phyloP scores from a whole-genome alignment of 352 stramenopile genomes.

The Phytophthora cactorum region DNA sequence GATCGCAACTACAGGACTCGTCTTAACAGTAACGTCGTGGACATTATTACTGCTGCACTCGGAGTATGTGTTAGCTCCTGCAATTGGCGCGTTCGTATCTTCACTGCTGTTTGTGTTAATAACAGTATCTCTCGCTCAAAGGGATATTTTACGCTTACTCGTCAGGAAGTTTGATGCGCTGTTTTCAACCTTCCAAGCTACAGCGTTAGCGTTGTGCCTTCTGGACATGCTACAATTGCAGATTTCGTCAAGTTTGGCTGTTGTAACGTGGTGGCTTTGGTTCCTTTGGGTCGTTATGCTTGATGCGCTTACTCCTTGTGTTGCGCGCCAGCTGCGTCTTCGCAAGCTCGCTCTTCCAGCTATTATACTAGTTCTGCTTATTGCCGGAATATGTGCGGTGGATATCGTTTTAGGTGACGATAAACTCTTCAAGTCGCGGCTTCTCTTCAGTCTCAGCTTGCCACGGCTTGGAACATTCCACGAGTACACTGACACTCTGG shows the following conservation, averaged over 20 bases:
- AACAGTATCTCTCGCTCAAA: slow-evolving; percentile 18
- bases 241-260: slow-evolving; percentile 30
- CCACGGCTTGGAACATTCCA: slow-evolving; percentile 9
- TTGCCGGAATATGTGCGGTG: slow-evolving; percentile 10
- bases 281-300: slow-evolving; percentile 53
- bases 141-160: slow-evolving; percentile 25
- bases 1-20: slow-evolving; percentile 6
- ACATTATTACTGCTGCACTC: slow-evolving; percentile 1
- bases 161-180: slow-evolving; percentile 35
- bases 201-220: slow-evolving; percentile 28
- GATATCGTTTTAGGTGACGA: slow-evolving; percentile 12
- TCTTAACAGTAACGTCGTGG: slow-evolving; percentile 9
- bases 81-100: neutral
- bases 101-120: slow-evolving; percentile 1
- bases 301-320: slow-evolving; percentile 53
- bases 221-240: slow-evolving; percentile 47
- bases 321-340: slow-evolving; percentile 13
- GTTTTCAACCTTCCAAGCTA: slow-evolving; percentile 29
- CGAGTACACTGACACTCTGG: slow-evolving; percentile 10
- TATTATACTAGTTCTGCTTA: slow-evolving; percentile 13
- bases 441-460: slow-evolving; percentile 15
- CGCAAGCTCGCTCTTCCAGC: slow-evolving; percentile 11
- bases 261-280: slow-evolving; percentile 55
- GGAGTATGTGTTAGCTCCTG: neutral
- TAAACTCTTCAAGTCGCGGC: slow-evolving; percentile 19